These are phyloP conservation scores for Lepiota venenata DNA, from an alignment of 768 basidiomycete species.

Conservation along the genomic window DNA sequence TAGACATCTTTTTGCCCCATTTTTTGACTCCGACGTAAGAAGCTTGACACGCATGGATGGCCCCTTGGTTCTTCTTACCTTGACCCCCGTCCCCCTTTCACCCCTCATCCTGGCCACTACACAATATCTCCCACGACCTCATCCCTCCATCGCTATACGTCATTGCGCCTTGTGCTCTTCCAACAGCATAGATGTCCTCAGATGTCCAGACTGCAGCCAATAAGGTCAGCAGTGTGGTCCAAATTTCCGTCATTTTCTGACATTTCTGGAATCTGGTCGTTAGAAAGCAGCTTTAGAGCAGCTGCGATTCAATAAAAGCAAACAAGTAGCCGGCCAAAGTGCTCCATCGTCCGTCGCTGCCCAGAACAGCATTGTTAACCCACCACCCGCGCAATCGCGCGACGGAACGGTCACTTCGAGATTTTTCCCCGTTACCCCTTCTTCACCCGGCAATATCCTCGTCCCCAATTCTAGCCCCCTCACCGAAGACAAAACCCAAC, in stretches of 20 bases:
- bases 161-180: slow-evolving; percentile 12
- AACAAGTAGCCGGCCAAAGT: slow-evolving; percentile 24
- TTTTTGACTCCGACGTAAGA: slow-evolving; percentile 51
- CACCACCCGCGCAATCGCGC: slow-evolving; percentile 65
- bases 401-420: slow-evolving; percentile 70
- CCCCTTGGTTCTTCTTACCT: slow-evolving; percentile 10
- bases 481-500: slow-evolving; percentile 33
- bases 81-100: slow-evolving; percentile 9
- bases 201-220: slow-evolving; percentile 41
- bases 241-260: slow-evolving; percentile 11
- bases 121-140: slow-evolving; percentile 14
- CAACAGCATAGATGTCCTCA: slow-evolving; percentile 40
- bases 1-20: slow-evolving; percentile 31
- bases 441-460: slow-evolving; percentile 54
- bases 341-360: slow-evolving; percentile 21
- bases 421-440: slow-evolving; percentile 49
- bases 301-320: slow-evolving; percentile 41
- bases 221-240: slow-evolving; percentile 40
- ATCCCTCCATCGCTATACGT: slow-evolving; percentile 18
- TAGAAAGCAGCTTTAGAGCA: slow-evolving; percentile 45
- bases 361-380: slow-evolving; percentile 22
- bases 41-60: slow-evolving; percentile 19
- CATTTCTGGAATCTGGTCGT: slow-evolving; percentile 19
- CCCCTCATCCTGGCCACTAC: slow-evolving; percentile 24
- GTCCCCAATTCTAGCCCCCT: slow-evolving; percentile 77